Evolutionary conservation across 352 stramenopile genomes (phyloP).

Genomic region (Phytophthora citrophthora): DNA sequence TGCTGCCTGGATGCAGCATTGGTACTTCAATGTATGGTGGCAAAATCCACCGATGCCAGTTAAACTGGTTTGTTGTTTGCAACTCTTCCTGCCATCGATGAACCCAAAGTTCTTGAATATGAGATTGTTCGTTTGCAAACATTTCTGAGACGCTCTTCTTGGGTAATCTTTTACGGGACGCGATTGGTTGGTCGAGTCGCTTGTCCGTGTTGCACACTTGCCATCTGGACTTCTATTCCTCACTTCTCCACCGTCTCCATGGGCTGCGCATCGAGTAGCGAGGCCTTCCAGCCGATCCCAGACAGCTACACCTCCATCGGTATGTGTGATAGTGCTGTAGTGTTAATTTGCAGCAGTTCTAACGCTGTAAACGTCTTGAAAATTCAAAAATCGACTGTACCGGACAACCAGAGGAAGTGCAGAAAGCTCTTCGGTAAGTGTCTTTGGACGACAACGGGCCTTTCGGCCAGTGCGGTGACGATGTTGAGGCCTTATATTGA

Average conservation of each 20-base stretch:
- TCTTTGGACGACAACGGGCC: neutral
- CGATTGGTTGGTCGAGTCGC: constrained; percentile 27
- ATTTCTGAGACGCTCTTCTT: constrained; percentile 19
- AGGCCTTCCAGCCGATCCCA: constrained; percentile 39
- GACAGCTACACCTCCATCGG: constrained; percentile 40
- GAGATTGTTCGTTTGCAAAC: neutral
- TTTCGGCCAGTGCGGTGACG: neutral
- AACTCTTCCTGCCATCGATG: too few relatives aligned
- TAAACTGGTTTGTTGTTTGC: too few relatives aligned
- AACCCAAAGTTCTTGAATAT: neutral
- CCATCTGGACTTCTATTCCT: constrained; percentile 16
- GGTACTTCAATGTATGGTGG: too few relatives aligned
- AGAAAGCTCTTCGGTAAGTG: constrained; percentile 46
- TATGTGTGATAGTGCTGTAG: constrained; percentile 17
- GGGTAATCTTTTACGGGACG: constrained; percentile 17
- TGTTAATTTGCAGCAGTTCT: neutral
- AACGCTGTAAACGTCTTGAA: neutral
- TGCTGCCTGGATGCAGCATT: too few relatives aligned
- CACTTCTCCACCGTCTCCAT: constrained; percentile 12
- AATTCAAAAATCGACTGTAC: neutral
- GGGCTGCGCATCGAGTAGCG: constrained; percentile 36
- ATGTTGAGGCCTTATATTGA: neutral
- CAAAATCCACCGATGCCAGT: too few relatives aligned
- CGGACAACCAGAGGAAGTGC: constrained; percentile 49
- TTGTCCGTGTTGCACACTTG: constrained; percentile 28